Conservation (phyloP, 2,329 filamentous ascomycete species). For the Trichoderma sp. region DNA sequence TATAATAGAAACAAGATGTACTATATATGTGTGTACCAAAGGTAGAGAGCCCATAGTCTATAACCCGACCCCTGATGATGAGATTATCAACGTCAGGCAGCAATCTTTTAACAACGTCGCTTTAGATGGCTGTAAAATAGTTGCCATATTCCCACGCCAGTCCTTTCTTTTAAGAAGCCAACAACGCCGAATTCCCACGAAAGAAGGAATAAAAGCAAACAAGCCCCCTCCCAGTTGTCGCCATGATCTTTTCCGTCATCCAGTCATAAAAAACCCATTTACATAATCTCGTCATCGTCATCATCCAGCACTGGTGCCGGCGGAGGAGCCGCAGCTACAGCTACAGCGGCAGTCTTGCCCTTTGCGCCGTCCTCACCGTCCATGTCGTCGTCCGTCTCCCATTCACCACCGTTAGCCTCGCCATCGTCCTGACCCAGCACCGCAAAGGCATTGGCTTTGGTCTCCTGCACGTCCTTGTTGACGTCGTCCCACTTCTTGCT, state of each 20-base stretch:
- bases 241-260: background rate
- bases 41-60: background rate
- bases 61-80: conserved; percentile 22
- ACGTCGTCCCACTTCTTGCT: conserved; percentile 60
- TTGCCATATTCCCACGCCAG: background rate
- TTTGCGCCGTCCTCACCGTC: conserved; percentile 25
- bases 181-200: conserved; percentile 6
- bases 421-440: conserved; percentile 30
- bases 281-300: conserved; percentile 39
- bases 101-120: background rate
- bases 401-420: conserved; percentile 27
- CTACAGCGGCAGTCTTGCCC: background rate
- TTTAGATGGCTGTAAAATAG: background rate
- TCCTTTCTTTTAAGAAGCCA: background rate
- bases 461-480: conserved; percentile 44
- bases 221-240: background rate
- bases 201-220: background rate
- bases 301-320: conserved; percentile 25
- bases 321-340: background rate
- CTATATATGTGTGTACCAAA: conserved; percentile 18
- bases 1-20: conserved; percentile 16
- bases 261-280: conserved; percentile 20
- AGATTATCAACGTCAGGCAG: conserved; percentile 24
- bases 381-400: conserved; percentile 42
- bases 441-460: conserved; percentile 26